Evolutionary conservation across 208 protist species (phyloP).

Genomic region (Leishmania turanica): DNA sequence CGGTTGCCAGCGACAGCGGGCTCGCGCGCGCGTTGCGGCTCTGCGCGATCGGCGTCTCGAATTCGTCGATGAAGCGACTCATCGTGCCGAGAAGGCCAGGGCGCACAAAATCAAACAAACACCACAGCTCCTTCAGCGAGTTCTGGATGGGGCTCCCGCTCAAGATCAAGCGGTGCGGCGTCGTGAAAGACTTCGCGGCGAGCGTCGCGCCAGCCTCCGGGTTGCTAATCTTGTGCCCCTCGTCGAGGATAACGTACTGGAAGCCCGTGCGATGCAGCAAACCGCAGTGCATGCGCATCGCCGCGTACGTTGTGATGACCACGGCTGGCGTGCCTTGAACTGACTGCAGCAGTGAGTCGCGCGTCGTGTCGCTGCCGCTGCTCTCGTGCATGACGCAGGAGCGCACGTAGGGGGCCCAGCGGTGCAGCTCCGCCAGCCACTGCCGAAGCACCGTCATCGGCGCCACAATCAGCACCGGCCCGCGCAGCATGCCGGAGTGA

Average conservation of each 20-base stretch:
- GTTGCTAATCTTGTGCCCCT: slow-evolving; percentile 98
- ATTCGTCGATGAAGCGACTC: slow-evolving; percentile 74
- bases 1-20: slow-evolving; percentile 87
- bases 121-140: slow-evolving; percentile 99
- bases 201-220: slow-evolving; percentile 95
- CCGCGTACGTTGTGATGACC: slow-evolving; percentile 95
- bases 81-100: slow-evolving; percentile 95
- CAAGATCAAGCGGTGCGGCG: slow-evolving; percentile 95
- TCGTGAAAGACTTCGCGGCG: slow-evolving; percentile 94
- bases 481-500: slow-evolving; percentile 62
- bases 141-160: slow-evolving; percentile 99
- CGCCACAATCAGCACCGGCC: slow-evolving; percentile 92
- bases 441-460: slow-evolving; percentile 94
- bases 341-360: slow-evolving; percentile 53
- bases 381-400: slow-evolving; percentile 89
- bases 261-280: slow-evolving; percentile 75
- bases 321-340: slow-evolving; percentile 70
- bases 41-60: slow-evolving; percentile 74
- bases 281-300: slow-evolving; percentile 67
- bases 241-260: slow-evolving; percentile 97
- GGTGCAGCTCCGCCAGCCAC: slow-evolving; percentile 95
- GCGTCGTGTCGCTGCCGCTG: slow-evolving; percentile 36
- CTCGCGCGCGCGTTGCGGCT: slow-evolving; percentile 95
- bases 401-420: slow-evolving; percentile 91
- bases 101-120: slow-evolving; percentile 99